phyloP scores from a whole-genome alignment of 805 yeast genomes.

The Debaryomyces castellii region DNA sequence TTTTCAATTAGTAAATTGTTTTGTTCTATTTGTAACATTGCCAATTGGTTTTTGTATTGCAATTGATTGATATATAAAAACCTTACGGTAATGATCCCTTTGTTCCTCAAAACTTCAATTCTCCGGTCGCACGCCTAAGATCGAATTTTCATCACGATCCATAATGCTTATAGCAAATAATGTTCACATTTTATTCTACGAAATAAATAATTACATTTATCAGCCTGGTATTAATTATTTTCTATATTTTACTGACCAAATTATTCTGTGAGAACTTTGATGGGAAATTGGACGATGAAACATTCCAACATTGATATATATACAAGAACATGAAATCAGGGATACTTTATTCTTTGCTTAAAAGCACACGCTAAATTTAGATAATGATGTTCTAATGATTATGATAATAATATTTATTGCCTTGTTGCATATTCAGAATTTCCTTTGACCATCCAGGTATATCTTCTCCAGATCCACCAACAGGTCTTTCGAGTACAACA shows the following conservation, averaged over 20 bases:
- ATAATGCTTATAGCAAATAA: no score
- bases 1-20: constrained; percentile 81
- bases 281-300: background rate
- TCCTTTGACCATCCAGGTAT: constrained; percentile 90
- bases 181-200: no score
- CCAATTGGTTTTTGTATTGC: constrained; percentile 5
- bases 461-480: constrained; percentile 81
- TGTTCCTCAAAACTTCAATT: background rate
- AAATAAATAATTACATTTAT: no score
- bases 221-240: no score
- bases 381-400: background rate
- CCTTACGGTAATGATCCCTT: background rate
- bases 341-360: background rate
- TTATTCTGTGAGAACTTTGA: background rate
- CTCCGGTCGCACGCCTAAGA: background rate
- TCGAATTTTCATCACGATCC: no score
- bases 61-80: constrained; percentile 1
- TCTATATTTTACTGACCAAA: background rate
- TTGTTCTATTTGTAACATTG: constrained; percentile 83
- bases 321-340: background rate
- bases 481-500: constrained; percentile 67
- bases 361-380: no score
- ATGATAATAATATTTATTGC: constrained; percentile 5
- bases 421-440: constrained; percentile 7
- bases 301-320: background rate